These are phyloP conservation scores for Astraeus odoratus DNA, from an alignment of 768 basidiomycete species.

Conservation along the genomic window DNA sequence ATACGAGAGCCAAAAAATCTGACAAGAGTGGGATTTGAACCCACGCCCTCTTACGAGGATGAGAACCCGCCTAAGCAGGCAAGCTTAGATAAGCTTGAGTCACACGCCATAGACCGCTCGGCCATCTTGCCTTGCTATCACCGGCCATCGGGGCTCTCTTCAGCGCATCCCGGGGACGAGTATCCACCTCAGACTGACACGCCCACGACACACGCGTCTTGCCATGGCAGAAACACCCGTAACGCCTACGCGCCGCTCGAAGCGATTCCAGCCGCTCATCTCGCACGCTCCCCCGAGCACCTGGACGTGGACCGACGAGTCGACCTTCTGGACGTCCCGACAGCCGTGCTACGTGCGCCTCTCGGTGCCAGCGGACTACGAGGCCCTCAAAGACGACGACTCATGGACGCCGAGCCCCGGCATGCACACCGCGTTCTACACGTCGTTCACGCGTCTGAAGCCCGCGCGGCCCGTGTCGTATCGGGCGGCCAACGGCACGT, in stretches of 20 bases:
- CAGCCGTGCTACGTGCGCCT: slow-evolving; percentile 17
- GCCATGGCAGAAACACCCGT: neutral
- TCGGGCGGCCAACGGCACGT: neutral
- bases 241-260: slow-evolving; percentile 32
- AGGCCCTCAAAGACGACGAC: slow-evolving; percentile 21
- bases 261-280: slow-evolving; percentile 30
- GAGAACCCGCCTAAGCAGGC: slow-evolving; percentile 26
- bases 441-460: slow-evolving; percentile 21
- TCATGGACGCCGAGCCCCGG: slow-evolving; percentile 14
- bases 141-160: no score
- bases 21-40: slow-evolving; percentile 41
- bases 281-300: slow-evolving; percentile 20
- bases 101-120: slow-evolving; percentile 60
- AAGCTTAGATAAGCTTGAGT: slow-evolving; percentile 40
- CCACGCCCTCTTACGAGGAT: slow-evolving; percentile 33
- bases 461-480: slow-evolving; percentile 11
- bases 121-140: no score
- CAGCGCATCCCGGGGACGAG: no score
- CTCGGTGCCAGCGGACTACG: slow-evolving; percentile 21
- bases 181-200: no score
- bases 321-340: slow-evolving; percentile 21
- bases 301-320: slow-evolving; percentile 22
- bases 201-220: no score
- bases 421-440: slow-evolving; percentile 23
- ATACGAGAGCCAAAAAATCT: no score